Evolutionary conservation across 331 rosid species (phyloP).

Genomic region (Acacia concinna): DNA sequence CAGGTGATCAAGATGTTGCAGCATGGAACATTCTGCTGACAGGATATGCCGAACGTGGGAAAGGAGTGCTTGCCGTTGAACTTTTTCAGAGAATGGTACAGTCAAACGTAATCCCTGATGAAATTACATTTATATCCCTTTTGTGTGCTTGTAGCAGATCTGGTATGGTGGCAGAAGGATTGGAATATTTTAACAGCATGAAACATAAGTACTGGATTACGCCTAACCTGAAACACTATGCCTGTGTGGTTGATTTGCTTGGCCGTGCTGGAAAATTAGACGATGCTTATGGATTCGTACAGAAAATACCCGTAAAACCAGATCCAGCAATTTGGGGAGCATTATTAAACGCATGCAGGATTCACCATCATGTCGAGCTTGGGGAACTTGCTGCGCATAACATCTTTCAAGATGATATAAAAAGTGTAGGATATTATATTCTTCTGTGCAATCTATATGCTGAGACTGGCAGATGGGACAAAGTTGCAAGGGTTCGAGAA

Average conservation of each 20-base stretch:
- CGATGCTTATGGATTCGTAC: conserved; percentile 65
- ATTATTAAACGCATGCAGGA: conserved; percentile 78
- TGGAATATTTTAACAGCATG: conserved; percentile 70
- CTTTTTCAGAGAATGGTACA: conserved; percentile 63
- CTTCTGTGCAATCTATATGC: conserved; percentile 81
- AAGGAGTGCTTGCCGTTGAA: conserved; percentile 61
- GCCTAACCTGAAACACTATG: conserved; percentile 85
- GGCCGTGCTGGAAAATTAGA: conserved; percentile 75
- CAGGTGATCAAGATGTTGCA: conserved; percentile 50
- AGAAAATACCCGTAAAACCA: conserved; percentile 68
- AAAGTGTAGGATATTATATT: conserved; percentile 70
- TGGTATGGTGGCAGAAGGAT: conserved; percentile 71
- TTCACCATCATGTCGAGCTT: conserved; percentile 67
- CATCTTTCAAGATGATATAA: conserved; percentile 58
- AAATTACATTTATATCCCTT: conserved; percentile 63
- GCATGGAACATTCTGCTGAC: conserved; percentile 87
- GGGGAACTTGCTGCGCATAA: conserved; percentile 76
- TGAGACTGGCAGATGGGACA: conserved; percentile 71
- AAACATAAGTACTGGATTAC: conserved; percentile 43
- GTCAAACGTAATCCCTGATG: conserved; percentile 62
- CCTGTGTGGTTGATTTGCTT: conserved; percentile 77
- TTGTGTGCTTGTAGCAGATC: conserved; percentile 91
- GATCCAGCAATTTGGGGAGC: conserved; percentile 96
- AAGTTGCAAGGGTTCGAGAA: conserved; percentile 62
- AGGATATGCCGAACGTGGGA: conserved; percentile 71